Conservation (phyloP, 1,284 basidiomycete genomes). For the Agaricales sp. region DNA sequence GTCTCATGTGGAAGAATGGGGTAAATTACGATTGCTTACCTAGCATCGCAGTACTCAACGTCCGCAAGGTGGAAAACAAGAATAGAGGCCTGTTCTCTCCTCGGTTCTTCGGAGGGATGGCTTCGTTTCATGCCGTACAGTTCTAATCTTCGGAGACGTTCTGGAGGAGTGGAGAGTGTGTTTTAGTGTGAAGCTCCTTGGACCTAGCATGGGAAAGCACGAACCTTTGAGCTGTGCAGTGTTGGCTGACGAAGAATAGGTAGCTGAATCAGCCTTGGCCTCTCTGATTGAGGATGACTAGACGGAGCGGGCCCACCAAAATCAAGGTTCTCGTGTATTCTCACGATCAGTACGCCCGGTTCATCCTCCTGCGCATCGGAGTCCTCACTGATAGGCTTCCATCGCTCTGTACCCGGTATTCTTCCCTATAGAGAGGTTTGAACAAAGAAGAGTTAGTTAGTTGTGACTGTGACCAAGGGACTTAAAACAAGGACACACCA, state of each 20-base stretch:
- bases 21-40: conserved; percentile 56
- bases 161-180: conserved; percentile 87
- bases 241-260: background rate
- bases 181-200: no score
- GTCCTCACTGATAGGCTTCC: conserved; percentile 27
- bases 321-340: conserved; percentile 61
- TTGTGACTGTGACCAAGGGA: conserved; percentile 9
- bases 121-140: conserved; percentile 67
- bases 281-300: no score
- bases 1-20: no score
- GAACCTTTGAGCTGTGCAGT: background rate
- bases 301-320: conserved; percentile 48
- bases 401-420: background rate
- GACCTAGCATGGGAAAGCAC: conserved; percentile 5
- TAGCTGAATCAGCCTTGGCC: no score
- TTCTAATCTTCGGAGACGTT: conserved; percentile 69
- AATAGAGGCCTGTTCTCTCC: conserved; percentile 63
- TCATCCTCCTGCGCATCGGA: conserved; percentile 50
- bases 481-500: conserved; percentile 27
- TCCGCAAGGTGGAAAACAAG: conserved; percentile 87
- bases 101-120: conserved; percentile 83
- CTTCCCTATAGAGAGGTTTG: background rate
- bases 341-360: conserved; percentile 60
- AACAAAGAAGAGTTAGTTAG: conserved; percentile 14
- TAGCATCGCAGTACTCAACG: conserved; percentile 77